Percentiles rank a stretch among this genome's conserved stretches.
Evolutionary conservation across 148 eudicot species (phyloP).

Genomic region (Rhododendron griersonianum): DNA sequence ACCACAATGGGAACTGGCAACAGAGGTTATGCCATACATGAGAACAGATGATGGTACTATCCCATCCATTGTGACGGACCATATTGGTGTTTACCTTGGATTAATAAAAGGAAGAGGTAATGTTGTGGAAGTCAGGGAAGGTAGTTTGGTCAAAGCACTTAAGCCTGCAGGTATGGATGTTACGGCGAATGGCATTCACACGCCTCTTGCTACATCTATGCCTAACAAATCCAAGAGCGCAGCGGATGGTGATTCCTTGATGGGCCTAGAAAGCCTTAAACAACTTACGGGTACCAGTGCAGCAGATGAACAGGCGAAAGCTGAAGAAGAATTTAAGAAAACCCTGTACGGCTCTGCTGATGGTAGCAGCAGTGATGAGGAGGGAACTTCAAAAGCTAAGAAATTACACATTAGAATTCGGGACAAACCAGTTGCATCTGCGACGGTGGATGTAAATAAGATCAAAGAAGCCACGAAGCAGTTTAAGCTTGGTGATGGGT

Average conservation of each 20-base stretch:
- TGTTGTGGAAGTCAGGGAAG: slow-evolving; percentile 89
- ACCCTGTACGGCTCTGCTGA: slow-evolving; percentile 72
- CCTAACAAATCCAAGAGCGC: slow-evolving; percentile 34
- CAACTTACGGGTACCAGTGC: slow-evolving; percentile 40
- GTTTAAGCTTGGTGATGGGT: slow-evolving; percentile 53
- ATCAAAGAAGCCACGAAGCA: slow-evolving; percentile 98
- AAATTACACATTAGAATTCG: slow-evolving; percentile 75
- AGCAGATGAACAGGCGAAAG: slow-evolving; percentile 83
- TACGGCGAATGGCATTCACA: slow-evolving; percentile 40
- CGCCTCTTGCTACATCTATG: slow-evolving; percentile 37
- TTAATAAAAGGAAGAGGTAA: slow-evolving; percentile 87
- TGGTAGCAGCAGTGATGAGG: slow-evolving; percentile 96
- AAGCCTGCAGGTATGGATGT: slow-evolving; percentile 44
- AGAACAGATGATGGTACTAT: slow-evolving; percentile 88
- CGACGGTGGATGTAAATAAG: slow-evolving; percentile 88
- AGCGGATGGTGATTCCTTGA: slow-evolving; percentile 46
- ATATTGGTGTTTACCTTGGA: slow-evolving; percentile 95
- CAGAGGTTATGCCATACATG: slow-evolving; percentile 98
- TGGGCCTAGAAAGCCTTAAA: slow-evolving; percentile 76
- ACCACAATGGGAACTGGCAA: slow-evolving; percentile 95
- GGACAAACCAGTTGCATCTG: slow-evolving; percentile 63
- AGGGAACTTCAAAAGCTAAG: slow-evolving; percentile 65
- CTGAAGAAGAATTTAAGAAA: slow-evolving; percentile 93
- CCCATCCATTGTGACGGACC: slow-evolving; percentile 84
- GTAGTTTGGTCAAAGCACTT: slow-evolving; percentile 77